Base-by-base conservation (phyloP, 2,329 filamentous ascomycete genomes). In the Alternaria gaisen region DNA sequence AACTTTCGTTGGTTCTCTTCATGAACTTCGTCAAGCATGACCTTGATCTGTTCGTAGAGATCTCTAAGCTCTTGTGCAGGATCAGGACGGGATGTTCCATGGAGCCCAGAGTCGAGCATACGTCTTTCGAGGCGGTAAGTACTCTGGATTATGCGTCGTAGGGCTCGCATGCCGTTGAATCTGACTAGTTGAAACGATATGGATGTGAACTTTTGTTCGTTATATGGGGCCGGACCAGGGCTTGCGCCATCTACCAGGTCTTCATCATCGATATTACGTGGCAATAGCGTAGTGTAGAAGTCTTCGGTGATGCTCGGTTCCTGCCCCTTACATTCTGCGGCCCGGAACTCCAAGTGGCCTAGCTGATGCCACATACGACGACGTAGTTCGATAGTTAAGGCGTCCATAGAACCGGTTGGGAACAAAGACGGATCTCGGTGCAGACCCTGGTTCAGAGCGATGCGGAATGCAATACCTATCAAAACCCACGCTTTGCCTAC, bases 261-360 rank as follows among this genome's bases (percentile, higher is more conserved):
- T 28, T 78, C 75, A 20, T 80, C 77, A n/a, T 77, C 73, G 7
- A 80, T 71, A 52, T 80, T 80, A 7, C 76, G 70, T 12, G 77
- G 77, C 8, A 78, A 55, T 10, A 78, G 44, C 5, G 77, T 78
- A 11, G 77, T 80, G 53, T 78, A 80, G 46, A 76, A 75, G 24
- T 79, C 77, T 36, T 78, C 77, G 8, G 70, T 69, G 30, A 80
- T 70, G 44, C 70, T 74, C 8, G 77, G 76, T 46, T 80, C 77
- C 56, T 79, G 77, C 2, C 77, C 77, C 62, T 78, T 79, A 40
- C 74, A 78, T 52, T 80, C 77, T 6, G 77, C 76, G 11, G 77
- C 75, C 42, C 77, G 72, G 51, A 74, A 78, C 40, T 80, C 77
- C 9, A 80, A 65, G 53, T 79, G 73, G 36, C 76, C 77, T 34